Evolutionary conservation across 805 yeast genomes (phyloP), one percentile per base, ranked within the genome.

Genomic region (Scheffersomyces stipitis): DNA sequence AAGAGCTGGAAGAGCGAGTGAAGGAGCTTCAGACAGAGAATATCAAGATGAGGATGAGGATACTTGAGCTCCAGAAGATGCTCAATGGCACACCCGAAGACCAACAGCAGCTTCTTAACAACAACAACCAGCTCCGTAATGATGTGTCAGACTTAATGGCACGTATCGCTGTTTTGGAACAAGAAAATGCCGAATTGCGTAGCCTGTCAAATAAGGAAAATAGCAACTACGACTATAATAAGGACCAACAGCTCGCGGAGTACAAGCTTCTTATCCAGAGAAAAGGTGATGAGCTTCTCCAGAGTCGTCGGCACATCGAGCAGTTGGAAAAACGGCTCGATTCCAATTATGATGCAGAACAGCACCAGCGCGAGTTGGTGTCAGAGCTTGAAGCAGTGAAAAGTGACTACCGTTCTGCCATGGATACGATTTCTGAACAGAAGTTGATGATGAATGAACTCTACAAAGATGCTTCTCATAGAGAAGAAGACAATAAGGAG

Each of bases 11-110:
- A 35, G 47, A 46, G 3, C 49, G 51, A 24, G 39, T 45, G 18
- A 39, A 44, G 31, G 44, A 40, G 28, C 44, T 56, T 7, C 40
- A 46, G 18, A 33, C 49, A 4, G 61, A 56, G 15, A 56, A 56
- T 34, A 55, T 54, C 34, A 44, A 51, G 26, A 46, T 56, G 31
- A 55, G 54, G 37, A 41, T 56, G 18, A 57, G 48, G 27, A 49
- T 56, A 20, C 55, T 55, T 17, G 48, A 58, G 18, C 45, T 56
- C 41, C 54, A 51, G 26, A 42, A 49, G 33, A 38, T 48, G 15
- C 43, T 56, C 31, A 45, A 48, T 33, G 57, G 42, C 18, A 44
- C 57, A 3, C 61, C 61, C 5, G 46, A 45, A 22, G 59, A 54
- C 17, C 46, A 46, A 15, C 46, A 44, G 4, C 44, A 47, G 10